Conservation (phyloP, 1,284 basidiomycete genomes). For the Cutaneotrichosporon cavernicola region DNA sequence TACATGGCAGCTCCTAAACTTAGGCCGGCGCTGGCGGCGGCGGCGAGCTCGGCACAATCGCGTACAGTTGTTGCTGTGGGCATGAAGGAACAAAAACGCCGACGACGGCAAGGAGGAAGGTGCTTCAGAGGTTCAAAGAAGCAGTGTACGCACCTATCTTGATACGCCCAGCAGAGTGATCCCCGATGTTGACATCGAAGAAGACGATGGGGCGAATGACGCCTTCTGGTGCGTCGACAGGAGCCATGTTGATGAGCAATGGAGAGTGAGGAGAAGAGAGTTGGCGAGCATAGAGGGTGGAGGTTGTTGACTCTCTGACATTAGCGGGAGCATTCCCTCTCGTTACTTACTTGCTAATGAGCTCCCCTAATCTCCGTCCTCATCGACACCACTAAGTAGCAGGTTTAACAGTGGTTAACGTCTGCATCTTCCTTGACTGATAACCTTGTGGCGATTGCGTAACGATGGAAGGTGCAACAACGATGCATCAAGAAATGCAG, state of each 20-base stretch:
- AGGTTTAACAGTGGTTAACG: too few species aligned
- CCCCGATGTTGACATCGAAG: constrained; percentile 94
- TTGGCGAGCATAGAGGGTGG: neutral
- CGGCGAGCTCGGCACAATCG: too few species aligned
- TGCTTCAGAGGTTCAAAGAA: too few species aligned
- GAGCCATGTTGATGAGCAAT: constrained; percentile 26
- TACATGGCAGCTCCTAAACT: neutral
- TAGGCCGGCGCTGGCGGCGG: too few species aligned
- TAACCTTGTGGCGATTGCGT: too few species aligned
- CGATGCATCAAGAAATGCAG: too few species aligned
- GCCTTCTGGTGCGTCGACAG: constrained; percentile 49
- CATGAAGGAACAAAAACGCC: neutral
- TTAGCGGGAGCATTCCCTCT: neutral
- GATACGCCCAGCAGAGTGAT: constrained; percentile 86
- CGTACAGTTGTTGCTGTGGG: too few species aligned
- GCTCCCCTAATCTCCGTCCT: too few species aligned
- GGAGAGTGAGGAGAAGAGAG: neutral
- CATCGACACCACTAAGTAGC: too few species aligned
- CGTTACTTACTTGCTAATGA: too few species aligned
- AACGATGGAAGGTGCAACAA: too few species aligned
- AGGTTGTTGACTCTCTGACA: constrained; percentile 5
- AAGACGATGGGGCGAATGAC: constrained; percentile 79
- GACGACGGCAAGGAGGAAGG: neutral
- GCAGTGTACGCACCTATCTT: constrained; percentile 67
- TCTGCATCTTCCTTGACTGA: too few species aligned